Conservation (phyloP, 768 basidiomycete species). For the Tricholoma sp. region DNA sequence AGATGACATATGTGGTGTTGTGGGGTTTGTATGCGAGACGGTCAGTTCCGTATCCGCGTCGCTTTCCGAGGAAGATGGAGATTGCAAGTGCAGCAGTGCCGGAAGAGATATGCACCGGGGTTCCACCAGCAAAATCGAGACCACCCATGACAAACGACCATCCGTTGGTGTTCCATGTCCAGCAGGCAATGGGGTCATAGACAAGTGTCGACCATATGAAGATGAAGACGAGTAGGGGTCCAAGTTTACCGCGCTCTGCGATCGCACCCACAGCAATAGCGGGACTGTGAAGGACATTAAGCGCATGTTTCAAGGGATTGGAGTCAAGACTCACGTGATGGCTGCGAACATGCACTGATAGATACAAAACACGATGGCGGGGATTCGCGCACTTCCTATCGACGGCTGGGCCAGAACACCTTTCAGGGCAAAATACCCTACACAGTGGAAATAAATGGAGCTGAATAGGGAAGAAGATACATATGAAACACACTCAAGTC, state of each 20-base stretch:
- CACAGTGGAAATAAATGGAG: not conserved
- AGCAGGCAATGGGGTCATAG: constrained; percentile 93
- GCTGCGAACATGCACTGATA: constrained; percentile 92
- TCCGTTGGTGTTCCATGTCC: constrained; percentile 87
- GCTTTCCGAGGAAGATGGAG: constrained; percentile 86
- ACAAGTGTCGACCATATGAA: constrained; percentile 88
- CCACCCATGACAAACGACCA: constrained; percentile 77
- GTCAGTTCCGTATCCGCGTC: constrained; percentile 88
- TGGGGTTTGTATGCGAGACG: constrained; percentile 90
- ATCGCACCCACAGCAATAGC: constrained; percentile 90
- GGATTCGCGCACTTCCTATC: constrained; percentile 64
- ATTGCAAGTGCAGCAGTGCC: constrained; percentile 90
- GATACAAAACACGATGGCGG: constrained; percentile 71
- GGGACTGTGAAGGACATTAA: constrained; percentile 42
- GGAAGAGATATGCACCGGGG: constrained; percentile 94
- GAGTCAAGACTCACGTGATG: constrained; percentile 57
- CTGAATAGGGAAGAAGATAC: not conserved
- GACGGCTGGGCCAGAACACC: constrained; percentile 73
- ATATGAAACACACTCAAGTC: constrained; percentile 57
- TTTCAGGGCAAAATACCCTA: constrained; percentile 81
- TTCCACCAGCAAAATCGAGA: constrained; percentile 92
- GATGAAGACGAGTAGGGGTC: constrained; percentile 84
- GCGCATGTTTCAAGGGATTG: constrained; percentile 12
- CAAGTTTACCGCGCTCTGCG: constrained; percentile 82
- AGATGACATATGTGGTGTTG: constrained; percentile 86